Percentiles rank a stretch among this genome's conserved stretches.
These are phyloP conservation scores for Penicillium verhagenii DNA, from an alignment of 495 filamentous ascomycete species.

Conservation along the genomic window DNA sequence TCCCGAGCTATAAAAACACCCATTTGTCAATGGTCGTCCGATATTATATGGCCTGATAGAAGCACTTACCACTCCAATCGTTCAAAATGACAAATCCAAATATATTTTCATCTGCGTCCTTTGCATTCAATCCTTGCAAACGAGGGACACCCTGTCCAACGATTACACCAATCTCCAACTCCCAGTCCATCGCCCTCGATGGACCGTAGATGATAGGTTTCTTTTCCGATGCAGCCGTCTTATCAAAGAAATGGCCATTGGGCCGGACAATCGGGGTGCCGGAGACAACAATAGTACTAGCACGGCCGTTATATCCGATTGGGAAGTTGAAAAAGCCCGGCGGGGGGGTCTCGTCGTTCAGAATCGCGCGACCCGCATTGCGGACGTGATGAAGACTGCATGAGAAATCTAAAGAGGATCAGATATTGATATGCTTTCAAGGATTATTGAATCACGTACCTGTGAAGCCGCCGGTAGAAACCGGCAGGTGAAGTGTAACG, in stretches of 20 bases:
- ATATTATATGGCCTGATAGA: not conserved
- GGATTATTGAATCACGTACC: slow-evolving; percentile 12
- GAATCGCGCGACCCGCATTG: slow-evolving; percentile 30
- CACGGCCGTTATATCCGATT: slow-evolving; percentile 66
- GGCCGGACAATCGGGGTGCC: slow-evolving; percentile 70
- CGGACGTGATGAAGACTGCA: slow-evolving; percentile 36
- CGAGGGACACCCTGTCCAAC: slow-evolving; percentile 46
- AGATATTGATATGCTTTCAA: not conserved
- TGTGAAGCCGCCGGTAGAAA: slow-evolving; percentile 74
- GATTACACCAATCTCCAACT: slow-evolving; percentile 80
- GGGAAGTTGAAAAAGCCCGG: slow-evolving; percentile 36
- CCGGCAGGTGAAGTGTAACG: slow-evolving; percentile 70
- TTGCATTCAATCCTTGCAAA: slow-evolving; percentile 19
- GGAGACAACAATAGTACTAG: slow-evolving; percentile 69
- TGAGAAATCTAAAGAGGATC: slow-evolving; percentile 68
- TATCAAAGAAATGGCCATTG: slow-evolving; percentile 65
- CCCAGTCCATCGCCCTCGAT: slow-evolving; percentile 67
- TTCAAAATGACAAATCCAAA: slow-evolving; percentile 86
- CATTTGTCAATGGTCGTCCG: slow-evolving; percentile 35
- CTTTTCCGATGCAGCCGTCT: slow-evolving; percentile 11
- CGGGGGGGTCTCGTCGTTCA: slow-evolving; percentile 35
- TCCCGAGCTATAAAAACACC: slow-evolving; percentile 28
- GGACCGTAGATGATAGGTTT: slow-evolving; percentile 50
- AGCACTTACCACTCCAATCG: slow-evolving; percentile 79
- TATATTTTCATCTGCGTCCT: slow-evolving; percentile 65